Evolutionary conservation across 2,329 filamentous ascomycete species (phyloP), one percentile per base, ranked within the genome.

Genomic region (Colletotrichum sp.): DNA sequence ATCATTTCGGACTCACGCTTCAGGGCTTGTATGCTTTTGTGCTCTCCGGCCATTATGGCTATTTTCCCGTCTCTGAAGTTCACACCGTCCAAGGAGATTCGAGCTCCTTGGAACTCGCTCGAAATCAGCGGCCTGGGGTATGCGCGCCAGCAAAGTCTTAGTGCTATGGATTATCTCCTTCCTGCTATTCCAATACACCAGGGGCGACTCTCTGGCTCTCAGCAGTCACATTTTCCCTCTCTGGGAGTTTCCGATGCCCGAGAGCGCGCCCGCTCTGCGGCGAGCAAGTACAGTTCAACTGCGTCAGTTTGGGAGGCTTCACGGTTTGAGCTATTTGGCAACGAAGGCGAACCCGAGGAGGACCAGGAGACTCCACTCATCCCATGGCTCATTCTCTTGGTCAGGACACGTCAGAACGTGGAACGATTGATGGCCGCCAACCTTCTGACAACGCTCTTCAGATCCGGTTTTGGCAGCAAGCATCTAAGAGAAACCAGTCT

Each of bases 1-100:
- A 94, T 98, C 64, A 91, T 98, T 66, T 91, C 93, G 76, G 92
- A 95, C 80, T 98, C 96, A 1, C 93, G 93, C 79, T 95, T 93
- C 83, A 92, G 95, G 71, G 93, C 95, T 12, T 93, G 93, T 78
- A 91, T 95, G 80, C 89, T 95, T 65, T 85, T 94, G 59, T 93
- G 91, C 75, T 93, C 94, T 1, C 93, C 93, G 3, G 90, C 92
- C 1, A 91, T 96, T 55, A 85, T 95, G 72, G 91, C 93, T 24
- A 90, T 95, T 13, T 94, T 95, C 76, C 93, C 93, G 4, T 88
- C 89, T 59, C 84, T 90, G 52, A 90, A 90, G 59, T 90, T 91
- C 69, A 84, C 89, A 2, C 85, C 87, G 8, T 84, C 83, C 3
- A 88, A 88, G 69, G 86, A 89, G 72, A 85, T 88, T 36, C 87